Evolutionary conservation across 1,139 yeast genomes (phyloP), one percentile per base, ranked within the genome.

Genomic region (Pichia norvegensis): DNA sequence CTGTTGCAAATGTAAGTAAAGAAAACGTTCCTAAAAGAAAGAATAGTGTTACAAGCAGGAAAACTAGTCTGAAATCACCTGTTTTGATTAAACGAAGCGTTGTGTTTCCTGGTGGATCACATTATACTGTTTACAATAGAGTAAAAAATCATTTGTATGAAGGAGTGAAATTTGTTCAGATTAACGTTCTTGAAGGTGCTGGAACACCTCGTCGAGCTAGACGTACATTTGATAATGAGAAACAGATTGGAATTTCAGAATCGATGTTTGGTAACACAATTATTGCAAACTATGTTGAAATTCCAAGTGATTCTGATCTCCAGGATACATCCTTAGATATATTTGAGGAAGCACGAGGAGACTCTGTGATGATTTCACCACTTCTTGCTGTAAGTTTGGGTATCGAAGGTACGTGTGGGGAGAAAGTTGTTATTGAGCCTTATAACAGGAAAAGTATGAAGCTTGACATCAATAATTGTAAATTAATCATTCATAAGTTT

Each of bases 321-420:
- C 40, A 42, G 4, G 44, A 46, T 1, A 16, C 3, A 1, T 6
- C 29, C 2, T 13, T 21, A 9, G 35, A 38, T 29, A 40, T 39
- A 10, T 13, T 9, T n/a, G 23, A 21, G 21, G 38, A 33, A 17
- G 29, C 33, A 22, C 11, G n/a, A n/a, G 19, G 36, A 6, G 17
- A 40, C 10, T 43, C 48, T 6, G 7, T 48, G 10, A 19, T 36
- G 14, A 6, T 48, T 25, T 50, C 54, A 2, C 50, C 50, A 8
- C 63, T 73, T 4, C 66, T 85, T 40, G 74, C 90, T 1, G 66
- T 72, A 8, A 81, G 94, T 0, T 68, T 85, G 35, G 76, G 78
- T 0, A 62, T 76, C 1, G 78, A 73, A 47, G 65, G 66, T 23
- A 49, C 67, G 1, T 66, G 78, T 4, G 94, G 94, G 0, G 69